Evolutionary conservation across 352 stramenopile species (phyloP).

Genomic region (Globisporangium takayamanum): DNA sequence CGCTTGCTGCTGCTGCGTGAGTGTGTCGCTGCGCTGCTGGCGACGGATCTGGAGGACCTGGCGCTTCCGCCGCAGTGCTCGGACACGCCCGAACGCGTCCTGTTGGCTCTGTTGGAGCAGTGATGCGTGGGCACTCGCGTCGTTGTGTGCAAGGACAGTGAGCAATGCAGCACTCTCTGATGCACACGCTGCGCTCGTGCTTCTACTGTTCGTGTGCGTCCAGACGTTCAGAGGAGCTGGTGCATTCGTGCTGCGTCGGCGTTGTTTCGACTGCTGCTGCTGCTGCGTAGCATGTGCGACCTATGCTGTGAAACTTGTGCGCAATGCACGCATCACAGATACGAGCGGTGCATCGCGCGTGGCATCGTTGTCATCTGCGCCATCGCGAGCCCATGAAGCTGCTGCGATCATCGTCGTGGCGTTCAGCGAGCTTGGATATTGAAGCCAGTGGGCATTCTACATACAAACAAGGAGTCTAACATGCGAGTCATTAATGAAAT

Average conservation of each 20-base stretch:
- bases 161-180: constrained; percentile 2
- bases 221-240: constrained; percentile 4
- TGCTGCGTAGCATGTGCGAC: background rate
- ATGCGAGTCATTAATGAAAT: no score
- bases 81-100: constrained; percentile 1
- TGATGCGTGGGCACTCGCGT: background rate
- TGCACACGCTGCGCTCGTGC: background rate
- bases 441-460: no score
- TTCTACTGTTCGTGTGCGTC: background rate
- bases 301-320: constrained; percentile 8
- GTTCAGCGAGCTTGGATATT: no score
- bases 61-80: constrained; percentile 3
- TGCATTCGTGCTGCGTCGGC: background rate
- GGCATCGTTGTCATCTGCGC: background rate
- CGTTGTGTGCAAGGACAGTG: background rate
- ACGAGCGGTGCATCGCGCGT: background rate
- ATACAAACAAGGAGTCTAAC: no score
- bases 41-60: background rate
- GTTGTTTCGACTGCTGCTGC: background rate
- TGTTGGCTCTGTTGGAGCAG: constrained; percentile 2
- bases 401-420: no score
- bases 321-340: constrained; percentile 11
- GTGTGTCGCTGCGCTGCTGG: background rate
- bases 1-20: constrained; percentile 9
- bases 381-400: no score